Base-by-base conservation (phyloP, 768 basidiomycete genomes). In the Suillus subaureus region DNA sequence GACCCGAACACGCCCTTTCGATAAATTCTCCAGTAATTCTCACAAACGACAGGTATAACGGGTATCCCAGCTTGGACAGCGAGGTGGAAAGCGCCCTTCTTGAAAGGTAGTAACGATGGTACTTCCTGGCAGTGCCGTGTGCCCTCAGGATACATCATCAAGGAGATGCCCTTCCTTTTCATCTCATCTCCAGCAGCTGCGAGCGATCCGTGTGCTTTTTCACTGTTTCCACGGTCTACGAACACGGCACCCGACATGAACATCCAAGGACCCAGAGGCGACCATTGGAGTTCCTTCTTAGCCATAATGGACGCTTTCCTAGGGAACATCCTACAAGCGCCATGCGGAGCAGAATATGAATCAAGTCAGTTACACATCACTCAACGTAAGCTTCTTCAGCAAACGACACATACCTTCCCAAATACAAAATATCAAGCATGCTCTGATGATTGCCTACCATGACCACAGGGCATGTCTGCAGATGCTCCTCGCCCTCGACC, bases 41-140 rank as follows among this genome's bases (percentile, higher is more conserved):
- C 95, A 61, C 89, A 88, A 3, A 99, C 90, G 61, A 99, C 85
- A 7, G 97, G 97, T 37, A 93, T 85, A 72, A 99, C 90, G 7
- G 97, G 97, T 55, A 99, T 85, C 37, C 91, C 88, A 15, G 94
- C 89, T 78, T 96, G 90, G 31, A 99, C 84, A 35, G 97, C 97
- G 60, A 98, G 85, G 75, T 99, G 96, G 83, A 99, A 99, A 4
- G 95, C 96, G 47, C 97, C 97, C 78, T 98, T 99, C 84, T 99
- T 99, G 82, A 99, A 90, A 3, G 94, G 91, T 6, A 92, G 82
- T 74, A 99, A 79, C 39, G 86, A 84, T 9, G 91, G 85, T 39
- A 82, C 78, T 67, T 89, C 81, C 26, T 84, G 83, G 64, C 85
- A 85, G 52, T 93, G 88, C 42, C 97, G 88, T 13, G 97, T 99